Base-by-base conservation (phyloP, 2,329 filamentous ascomycete species). In the Magnaporthales sp. region DNA sequence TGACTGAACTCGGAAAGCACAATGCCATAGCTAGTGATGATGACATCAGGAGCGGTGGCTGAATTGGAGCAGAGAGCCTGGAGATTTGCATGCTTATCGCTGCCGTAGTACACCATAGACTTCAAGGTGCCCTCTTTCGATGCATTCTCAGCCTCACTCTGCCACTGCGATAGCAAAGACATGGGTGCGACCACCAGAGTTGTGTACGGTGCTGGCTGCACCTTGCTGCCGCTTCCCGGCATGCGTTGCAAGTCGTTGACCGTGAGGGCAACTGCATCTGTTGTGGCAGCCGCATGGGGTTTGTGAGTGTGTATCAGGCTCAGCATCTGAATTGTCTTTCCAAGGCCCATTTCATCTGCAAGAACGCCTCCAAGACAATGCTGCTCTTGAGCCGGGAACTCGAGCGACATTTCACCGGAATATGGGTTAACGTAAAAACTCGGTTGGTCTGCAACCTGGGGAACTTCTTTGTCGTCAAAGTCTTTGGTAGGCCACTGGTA, bases 281-380 rank as follows among this genome's bases (percentile, higher is more conserved):
- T n/a, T 9, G 38, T 10, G 19, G 19, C 38, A 19, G 38, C 15
- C 15, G 81, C 74, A 26, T 89, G 82, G 3, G 87, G 89, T 69
- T 86, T 87, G 75, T 98, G 91, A 0, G 91, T 87, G 75, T 99
- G 95, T 5, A 99, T 86, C 64, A 99, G 80, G 77, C 92, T 95
- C 69, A 99, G 86, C 93, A 99, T 98, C 74, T 99, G 94, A 66
- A 99, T 98, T 0, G 95, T 99, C 80, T 99, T 99, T 38, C 95
- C 95, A 1, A 99, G 82, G 62, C 95, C 95, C 95, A 99, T 99
- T 77, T 98, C 91, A 73, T 99, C 95, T 9, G 95, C 95, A 58
- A 99, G 80, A 67, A 99, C 91, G 6, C 95, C 95, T 61, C 95
- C 95, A 0, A 97, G 81, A 71, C 95, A 99, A 74, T 96, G 92